Evolutionary conservation across 352 stramenopile species (phyloP), one percentile per base, ranked within the genome.

Genomic region (Globisporangium irregulare): DNA sequence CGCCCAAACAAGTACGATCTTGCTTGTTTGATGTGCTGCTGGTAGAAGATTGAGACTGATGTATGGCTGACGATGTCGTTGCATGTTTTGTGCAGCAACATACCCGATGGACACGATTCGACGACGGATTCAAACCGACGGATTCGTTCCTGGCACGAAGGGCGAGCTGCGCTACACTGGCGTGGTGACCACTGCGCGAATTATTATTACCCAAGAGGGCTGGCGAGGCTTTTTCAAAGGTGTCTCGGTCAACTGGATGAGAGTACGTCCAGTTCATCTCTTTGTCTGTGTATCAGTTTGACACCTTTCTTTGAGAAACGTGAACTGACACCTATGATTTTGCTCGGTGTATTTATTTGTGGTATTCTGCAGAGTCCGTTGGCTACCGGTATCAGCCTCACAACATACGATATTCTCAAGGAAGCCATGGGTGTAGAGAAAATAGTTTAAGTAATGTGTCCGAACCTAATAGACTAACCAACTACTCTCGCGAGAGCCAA

Each of bases 61-160:
- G 10, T 41, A 3, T 12, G 36, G 2, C 54, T 57, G 20, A 71
- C 53, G 8, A 24, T 64, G 15, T 57, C 41, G 71, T 14, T 65
- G 38, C 60, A 56, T 58, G 18, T 62, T 57, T 27, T 54, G 36
- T 55, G 1, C 68, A 95, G 86, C 75, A 20, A 95, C 86, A 59
- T 95, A 95, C 64, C 88, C 88, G 1, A 84, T 95, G 78, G 88
- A 95, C 70, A 94, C 85, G 0, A 93, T 95, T 38, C 81, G 88
- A 27, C 81, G 86, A 63, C 84, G 88, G 24, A 94, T 94, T 41
- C 88, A 95, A 54, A 93, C 84, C 18, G 88, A 94, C 60, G 88
- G 87, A 59, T 95, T 91, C 50, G 82, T 92, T 15, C 84, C 74
- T 0, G 82, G 78, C 29, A 71, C 75, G 2, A 60, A 76, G 12